Evolutionary conservation across 2,329 filamentous ascomycete species (phyloP), one percentile per base, ranked within the genome.

Genomic region (Chaetomium globosum): DNA sequence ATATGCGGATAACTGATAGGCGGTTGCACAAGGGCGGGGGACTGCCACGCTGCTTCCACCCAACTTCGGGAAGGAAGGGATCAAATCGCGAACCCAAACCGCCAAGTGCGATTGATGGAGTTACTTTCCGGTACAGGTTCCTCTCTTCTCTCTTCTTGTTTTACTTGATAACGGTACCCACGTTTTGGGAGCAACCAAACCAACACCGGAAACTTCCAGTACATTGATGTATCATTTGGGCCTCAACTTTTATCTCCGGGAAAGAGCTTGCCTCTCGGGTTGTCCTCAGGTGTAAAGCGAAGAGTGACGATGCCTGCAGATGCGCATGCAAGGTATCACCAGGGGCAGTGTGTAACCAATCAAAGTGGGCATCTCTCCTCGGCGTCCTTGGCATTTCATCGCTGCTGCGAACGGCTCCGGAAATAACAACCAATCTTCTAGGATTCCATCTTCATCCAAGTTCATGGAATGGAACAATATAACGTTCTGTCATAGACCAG

Each of bases 11-110:
- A 26, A 23, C 36, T 59, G 61, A 65, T 63, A 61, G 53, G 59
- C n/a, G 49, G 65, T 68, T 43, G 64, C 53, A 65, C 61, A 57
- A 51, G 31, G 19, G 30, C 19, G n/a, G 53, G 53, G 53, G 53
- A 26, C 33, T 36, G 9, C 33, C 33, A 36, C 33, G 19, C 21
- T 39, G n/a, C 30, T 39, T 36, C 30, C 16, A 43, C 13, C 53
- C 16, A 13, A 13, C 36, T 13, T 26, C 26, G 51, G 26, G 16
- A 43, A 43, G 39, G 39, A n/a, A 43, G 26, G 46, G 46, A 23
- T 3, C 21, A 23, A 12, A 7, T 21, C 46, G 4, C 8, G 46
- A 23, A 23, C 23, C 46, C 46, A 48, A 23, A 48, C 23, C 46
- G 46, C 46, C 46, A 23, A 48, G 46, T 23, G 21, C n/a, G n/a